These are phyloP conservation scores for Pichia membranifaciens DNA, from an alignment of 805 yeast genomes.

Conservation along the genomic window DNA sequence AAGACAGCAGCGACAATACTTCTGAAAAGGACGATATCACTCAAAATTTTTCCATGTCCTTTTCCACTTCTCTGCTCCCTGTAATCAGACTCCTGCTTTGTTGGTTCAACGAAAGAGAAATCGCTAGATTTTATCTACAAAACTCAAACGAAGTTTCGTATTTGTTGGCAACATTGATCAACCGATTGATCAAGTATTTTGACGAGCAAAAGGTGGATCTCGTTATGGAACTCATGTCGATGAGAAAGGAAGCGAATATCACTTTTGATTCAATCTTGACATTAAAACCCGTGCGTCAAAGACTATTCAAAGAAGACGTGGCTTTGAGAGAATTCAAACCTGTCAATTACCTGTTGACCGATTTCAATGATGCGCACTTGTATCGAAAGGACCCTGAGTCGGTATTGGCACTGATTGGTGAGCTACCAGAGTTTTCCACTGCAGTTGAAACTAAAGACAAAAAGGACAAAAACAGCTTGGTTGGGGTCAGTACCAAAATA, in stretches of 20 bases:
- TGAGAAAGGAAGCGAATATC: background rate
- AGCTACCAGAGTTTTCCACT: slow-evolving; percentile 16
- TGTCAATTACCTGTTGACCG: slow-evolving; percentile 48
- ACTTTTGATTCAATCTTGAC: slow-evolving; percentile 10
- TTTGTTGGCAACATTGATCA: slow-evolving; percentile 4
- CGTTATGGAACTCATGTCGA: slow-evolving; percentile 3
- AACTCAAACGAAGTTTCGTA: slow-evolving; percentile 14
- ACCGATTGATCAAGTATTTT: slow-evolving; percentile 5
- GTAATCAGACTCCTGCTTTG: slow-evolving; percentile 45
- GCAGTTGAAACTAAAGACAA: background rate
- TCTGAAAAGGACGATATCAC: background rate
- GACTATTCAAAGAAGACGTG: slow-evolving; percentile 62
- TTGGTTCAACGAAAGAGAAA: slow-evolving; percentile 51
- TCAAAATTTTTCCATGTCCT: slow-evolving; percentile 8
- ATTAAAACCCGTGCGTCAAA: slow-evolving; percentile 40
- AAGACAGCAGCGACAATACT: too few relatives aligned
- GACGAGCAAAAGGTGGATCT: background rate
- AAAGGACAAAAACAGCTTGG: slow-evolving; percentile 11
- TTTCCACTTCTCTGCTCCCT: slow-evolving; percentile 30
- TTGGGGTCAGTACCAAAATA: slow-evolving; percentile 23
- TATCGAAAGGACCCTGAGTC: slow-evolving; percentile 30
- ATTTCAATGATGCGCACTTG: slow-evolving; percentile 52
- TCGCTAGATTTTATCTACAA: slow-evolving; percentile 30
- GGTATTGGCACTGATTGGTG: slow-evolving; percentile 31
- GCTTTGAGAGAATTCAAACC: slow-evolving; percentile 54